Evolutionary conservation across 2,329 filamentous ascomycete species (phyloP).

Genomic region (Phialophora tarda): DNA sequence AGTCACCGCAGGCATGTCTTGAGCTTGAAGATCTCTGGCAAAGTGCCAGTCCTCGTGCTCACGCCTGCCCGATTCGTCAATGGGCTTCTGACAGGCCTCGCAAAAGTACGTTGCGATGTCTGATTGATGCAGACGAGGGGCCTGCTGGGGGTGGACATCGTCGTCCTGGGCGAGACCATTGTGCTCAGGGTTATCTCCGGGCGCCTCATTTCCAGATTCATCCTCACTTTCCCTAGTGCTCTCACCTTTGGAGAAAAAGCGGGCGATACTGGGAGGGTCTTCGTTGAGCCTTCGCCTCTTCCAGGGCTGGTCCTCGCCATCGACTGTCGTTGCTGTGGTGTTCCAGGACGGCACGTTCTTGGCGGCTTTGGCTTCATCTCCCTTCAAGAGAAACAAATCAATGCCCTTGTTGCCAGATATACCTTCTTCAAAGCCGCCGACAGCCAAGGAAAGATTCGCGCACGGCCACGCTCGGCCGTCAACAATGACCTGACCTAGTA

Average conservation of each 20-base stretch:
- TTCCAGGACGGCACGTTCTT: conserved; percentile 45
- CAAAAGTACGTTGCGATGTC: conserved; percentile 57
- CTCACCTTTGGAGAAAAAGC: conserved; percentile 61
- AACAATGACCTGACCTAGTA: conserved; percentile 76
- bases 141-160: conserved; percentile 1
- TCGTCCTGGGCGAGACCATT: conserved; percentile 31
- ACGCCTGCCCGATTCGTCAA: conserved; percentile 65
- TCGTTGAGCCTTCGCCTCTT: conserved; percentile 57
- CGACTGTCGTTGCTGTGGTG: conserved; percentile 36
- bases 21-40: conserved; percentile 79
- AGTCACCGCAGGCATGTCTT: conserved; percentile 56
- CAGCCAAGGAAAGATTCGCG: conserved; percentile 83
- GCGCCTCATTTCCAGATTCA: conserved; percentile 30
- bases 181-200: conserved; percentile 30
- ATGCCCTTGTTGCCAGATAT: conserved; percentile 84
- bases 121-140: conserved; percentile 19
- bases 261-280: conserved; percentile 59
- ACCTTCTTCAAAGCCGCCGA: conserved; percentile 91
- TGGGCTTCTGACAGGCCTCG: conserved; percentile 66
- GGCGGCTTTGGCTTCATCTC: conserved; percentile 58
- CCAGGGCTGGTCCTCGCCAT: conserved; percentile 40
- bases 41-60: conserved; percentile 96
- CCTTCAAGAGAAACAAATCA: conserved; percentile 78
- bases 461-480: conserved; percentile 90
- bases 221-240: conserved; percentile 42